Evolutionary conservation across 768 basidiomycete genomes (phyloP).

Genomic region (Collybiopsis luxurians): DNA sequence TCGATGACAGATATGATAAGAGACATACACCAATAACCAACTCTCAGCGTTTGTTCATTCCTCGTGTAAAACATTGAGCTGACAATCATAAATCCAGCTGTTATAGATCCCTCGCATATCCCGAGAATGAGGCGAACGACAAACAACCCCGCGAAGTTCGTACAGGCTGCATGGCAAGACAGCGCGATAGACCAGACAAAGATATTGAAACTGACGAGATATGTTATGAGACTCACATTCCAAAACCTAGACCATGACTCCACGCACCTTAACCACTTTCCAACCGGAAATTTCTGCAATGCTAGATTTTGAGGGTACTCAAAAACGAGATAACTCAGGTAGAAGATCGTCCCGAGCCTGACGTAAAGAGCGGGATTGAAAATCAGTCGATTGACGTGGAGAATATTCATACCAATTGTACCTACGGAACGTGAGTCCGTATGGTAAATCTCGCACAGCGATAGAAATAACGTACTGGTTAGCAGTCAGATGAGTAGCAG

Average conservation of each 20-base stretch:
- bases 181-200: slow-evolving; percentile 65
- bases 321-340: slow-evolving; percentile 66
- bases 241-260: not conserved
- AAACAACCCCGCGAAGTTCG: slow-evolving; percentile 62
- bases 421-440: not conserved
- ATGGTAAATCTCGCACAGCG: slow-evolving; percentile 13
- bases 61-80: slow-evolving; percentile 79
- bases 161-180: slow-evolving; percentile 66
- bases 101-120: slow-evolving; percentile 69
- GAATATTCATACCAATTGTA: slow-evolving; percentile 4
- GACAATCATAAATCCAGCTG: slow-evolving; percentile 76
- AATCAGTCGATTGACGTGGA: not conserved
- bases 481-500: slow-evolving; percentile 3
- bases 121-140: slow-evolving; percentile 64
- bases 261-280: slow-evolving; percentile 74
- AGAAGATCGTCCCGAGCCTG: slow-evolving; percentile 77
- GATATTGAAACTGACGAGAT: slow-evolving; percentile 52
- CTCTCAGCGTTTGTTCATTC: slow-evolving; percentile 62
- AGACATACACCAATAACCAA: slow-evolving; percentile 79
- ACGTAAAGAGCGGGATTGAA: not conserved
- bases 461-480: not conserved
- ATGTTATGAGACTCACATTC: too few relatives aligned
- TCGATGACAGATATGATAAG: slow-evolving; percentile 32
- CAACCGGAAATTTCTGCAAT: slow-evolving; percentile 71
- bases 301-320: slow-evolving; percentile 75